Evolutionary conservation across 2,329 filamentous ascomycete species (phyloP), one percentile per base, ranked within the genome.

Genomic region (Aspergillus fijiensis): DNA sequence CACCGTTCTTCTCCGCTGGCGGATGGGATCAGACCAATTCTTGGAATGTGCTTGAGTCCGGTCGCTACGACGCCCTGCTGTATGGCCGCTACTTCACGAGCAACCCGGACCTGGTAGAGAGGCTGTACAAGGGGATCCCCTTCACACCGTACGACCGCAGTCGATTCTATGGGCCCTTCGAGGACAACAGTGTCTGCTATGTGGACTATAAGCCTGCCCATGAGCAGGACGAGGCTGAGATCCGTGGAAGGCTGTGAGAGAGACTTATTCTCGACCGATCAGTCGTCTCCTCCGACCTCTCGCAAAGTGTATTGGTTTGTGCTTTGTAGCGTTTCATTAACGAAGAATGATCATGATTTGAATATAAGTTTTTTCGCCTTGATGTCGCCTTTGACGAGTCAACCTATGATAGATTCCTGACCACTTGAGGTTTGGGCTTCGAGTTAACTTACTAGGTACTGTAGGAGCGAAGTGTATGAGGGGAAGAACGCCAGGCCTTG

Each of bases 1-100:
- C 83, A 0, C 83, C 83, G 0, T 84, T 86, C 71, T 79, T 87
- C 62, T 80, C 83, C 0, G 83, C 81, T 0, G 84, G 84, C 5
- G 84, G 84, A 0, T 87, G 81, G 71, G 75, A 82, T 55, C 76
- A 84, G 48, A 74, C 74, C 42, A 85, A 84, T 62, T 77, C 76
- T 0, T 82, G 78, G 74, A 81, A 79, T 1, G 77, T 82, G 47
- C 66, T 84, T 11, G 81, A 82, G 60, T 73, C 79, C 1, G 77
- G 77, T 2, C 76, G 70, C 27, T 82, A 81, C 56, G 81, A 84
- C 62, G 81, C 71, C 9, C 64, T 84, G 27, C 57, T 81, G 2
- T 82, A 79, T 55, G 81, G 81, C 0, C 72, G 81, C 2, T 77
- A 77, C 49, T 84, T 82, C 57, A 77, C 79, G 5, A 80, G 78